These are phyloP conservation scores for Solanum hybrid DNA, from an alignment of 305 asterid genomes.

Conservation along the genomic window DNA sequence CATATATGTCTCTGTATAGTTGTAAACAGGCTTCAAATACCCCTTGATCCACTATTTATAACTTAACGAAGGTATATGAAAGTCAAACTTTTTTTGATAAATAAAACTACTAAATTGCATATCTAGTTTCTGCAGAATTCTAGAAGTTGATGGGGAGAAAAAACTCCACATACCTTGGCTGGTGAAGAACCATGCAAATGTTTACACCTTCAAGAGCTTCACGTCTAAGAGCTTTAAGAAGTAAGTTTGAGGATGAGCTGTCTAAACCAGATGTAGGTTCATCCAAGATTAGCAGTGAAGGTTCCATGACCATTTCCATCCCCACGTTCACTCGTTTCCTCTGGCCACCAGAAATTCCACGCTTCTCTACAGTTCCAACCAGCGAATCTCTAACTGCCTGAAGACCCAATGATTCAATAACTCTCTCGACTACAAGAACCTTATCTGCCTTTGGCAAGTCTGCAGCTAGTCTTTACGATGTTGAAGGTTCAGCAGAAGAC, in stretches of 20 bases:
- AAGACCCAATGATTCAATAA: conserved; percentile 92
- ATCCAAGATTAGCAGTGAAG: conserved; percentile 90
- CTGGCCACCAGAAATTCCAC: conserved; percentile 99
- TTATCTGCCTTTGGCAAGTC: conserved; percentile 91
- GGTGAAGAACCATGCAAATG: conserved; percentile 99
- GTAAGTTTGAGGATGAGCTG: conserved; percentile 95
- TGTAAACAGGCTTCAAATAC: background rate
- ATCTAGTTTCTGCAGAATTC: background rate
- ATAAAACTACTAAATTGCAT: background rate
- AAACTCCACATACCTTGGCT: conserved; percentile 62
- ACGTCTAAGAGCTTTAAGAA: conserved; percentile 94
- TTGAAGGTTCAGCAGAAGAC: conserved; percentile 25
- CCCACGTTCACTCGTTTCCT: conserved; percentile 98
- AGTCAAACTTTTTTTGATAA: background rate
- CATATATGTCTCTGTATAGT: background rate
- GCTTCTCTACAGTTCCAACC: conserved; percentile 91
- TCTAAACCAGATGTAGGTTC: conserved; percentile 99
- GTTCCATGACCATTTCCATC: conserved; percentile 98
- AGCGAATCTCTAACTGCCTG: conserved; percentile 90
- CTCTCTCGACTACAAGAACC: conserved; percentile 97
- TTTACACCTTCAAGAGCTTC: conserved; percentile 99
- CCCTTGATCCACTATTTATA: background rate
- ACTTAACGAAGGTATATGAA: background rate
- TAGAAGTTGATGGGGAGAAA: background rate
- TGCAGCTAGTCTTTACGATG: conserved; percentile 59